Evolutionary conservation across 768 basidiomycete genomes (phyloP).

Genomic region (Naganishia randhawae): DNA sequence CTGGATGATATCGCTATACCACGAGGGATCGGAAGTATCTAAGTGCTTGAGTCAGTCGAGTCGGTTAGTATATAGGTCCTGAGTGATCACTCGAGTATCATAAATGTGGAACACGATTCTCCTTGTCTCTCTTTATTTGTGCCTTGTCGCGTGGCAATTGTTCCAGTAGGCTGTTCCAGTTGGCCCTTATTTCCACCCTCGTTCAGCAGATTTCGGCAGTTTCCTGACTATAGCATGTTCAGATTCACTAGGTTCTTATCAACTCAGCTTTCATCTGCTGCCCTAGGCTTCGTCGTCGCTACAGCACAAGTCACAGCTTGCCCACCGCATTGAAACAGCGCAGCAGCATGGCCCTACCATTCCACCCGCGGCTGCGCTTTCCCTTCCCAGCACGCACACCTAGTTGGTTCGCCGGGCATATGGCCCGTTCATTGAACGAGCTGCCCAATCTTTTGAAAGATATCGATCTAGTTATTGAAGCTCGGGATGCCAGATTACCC

Average conservation of each 20-base stretch:
- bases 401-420: constrained; percentile 96
- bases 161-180: background rate
- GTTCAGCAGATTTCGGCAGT: too few species aligned
- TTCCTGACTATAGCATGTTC: too few species aligned
- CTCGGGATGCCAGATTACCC: constrained; percentile 86
- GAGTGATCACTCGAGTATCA: background rate
- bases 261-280: too few species aligned
- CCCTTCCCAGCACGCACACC: constrained; percentile 65
- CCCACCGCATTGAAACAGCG: background rate
- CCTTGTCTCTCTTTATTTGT: constrained; percentile 1
- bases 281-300: too few species aligned
- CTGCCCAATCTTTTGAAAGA: constrained; percentile 72
- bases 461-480: constrained; percentile 75
- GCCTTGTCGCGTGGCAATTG: constrained; percentile 2
- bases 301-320: background rate
- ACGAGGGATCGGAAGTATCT: background rate
- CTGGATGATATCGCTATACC: background rate
- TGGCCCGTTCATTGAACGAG: constrained; percentile 77
- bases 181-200: background rate
- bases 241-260: too few species aligned
- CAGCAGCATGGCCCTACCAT: constrained; percentile 20
- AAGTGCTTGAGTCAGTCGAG: background rate
- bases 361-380: constrained; percentile 34
- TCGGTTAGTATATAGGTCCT: background rate
- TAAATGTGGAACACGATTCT: background rate